Conservation (phyloP, 768 basidiomycete genomes). For the Dentipellis fragilis region DNA sequence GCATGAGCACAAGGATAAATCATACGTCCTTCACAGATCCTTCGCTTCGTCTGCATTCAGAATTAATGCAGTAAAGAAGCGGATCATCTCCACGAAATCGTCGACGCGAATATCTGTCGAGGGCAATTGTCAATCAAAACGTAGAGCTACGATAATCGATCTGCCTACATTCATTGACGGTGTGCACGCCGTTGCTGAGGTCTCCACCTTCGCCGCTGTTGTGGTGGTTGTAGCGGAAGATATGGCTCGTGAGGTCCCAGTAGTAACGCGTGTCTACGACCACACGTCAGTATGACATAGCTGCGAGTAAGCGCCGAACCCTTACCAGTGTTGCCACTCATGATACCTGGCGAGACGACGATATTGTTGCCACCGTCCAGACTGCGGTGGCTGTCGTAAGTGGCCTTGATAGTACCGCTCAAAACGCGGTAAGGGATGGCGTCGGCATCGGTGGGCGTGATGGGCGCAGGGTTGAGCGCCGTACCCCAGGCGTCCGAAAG, state of each 20-base stretch:
- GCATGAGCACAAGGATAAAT: too few relatives aligned
- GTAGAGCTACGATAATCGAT: too few relatives aligned
- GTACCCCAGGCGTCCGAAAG: slow-evolving; percentile 26
- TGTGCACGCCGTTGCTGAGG: slow-evolving; percentile 42
- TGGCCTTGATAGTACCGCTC: slow-evolving; percentile 33
- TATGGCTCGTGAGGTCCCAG: slow-evolving; percentile 11
- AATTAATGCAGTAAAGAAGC: slow-evolving; percentile 56
- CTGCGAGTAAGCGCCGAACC: neutral
- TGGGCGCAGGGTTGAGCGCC: slow-evolving; percentile 30
- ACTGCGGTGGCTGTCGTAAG: slow-evolving; percentile 22
- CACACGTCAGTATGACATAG: neutral
- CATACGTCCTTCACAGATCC: neutral
- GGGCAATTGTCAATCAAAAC: neutral
- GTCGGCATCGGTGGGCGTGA: slow-evolving; percentile 27
- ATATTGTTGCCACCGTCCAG: slow-evolving; percentile 16
- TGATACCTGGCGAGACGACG: slow-evolving; percentile 29
- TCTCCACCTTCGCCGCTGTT: slow-evolving; percentile 14
- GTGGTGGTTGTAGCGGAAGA: slow-evolving; percentile 14
- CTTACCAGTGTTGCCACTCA: slow-evolving; percentile 26
- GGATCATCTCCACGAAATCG: slow-evolving; percentile 50
- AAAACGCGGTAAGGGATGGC: slow-evolving; percentile 29
- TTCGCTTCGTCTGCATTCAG: slow-evolving; percentile 53
- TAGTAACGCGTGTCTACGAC: slow-evolving; percentile 9
- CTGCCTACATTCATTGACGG: slow-evolving; percentile 58
- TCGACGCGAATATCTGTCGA: slow-evolving; percentile 36